These are phyloP conservation scores for Claviceps sp. DNA, from an alignment of 2,329 filamentous ascomycete species.

Conservation along the genomic window DNA sequence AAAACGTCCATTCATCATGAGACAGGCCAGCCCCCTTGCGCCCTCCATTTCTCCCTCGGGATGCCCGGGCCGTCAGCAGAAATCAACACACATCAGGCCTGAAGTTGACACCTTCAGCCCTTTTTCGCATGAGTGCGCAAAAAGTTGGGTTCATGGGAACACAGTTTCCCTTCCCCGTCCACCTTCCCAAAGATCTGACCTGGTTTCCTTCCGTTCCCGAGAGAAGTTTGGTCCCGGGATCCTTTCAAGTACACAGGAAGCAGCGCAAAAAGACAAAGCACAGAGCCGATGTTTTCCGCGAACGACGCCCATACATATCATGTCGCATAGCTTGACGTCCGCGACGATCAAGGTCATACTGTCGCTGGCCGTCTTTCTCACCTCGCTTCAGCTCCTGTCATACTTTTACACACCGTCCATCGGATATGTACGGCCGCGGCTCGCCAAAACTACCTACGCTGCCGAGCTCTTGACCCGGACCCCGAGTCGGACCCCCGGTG, in stretches of 20 bases:
- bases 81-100: too few species aligned
- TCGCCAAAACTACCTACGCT: slow-evolving; percentile 20
- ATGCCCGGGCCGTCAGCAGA: too few species aligned
- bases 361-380: not conserved
- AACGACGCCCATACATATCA: not conserved
- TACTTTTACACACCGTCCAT: not conserved
- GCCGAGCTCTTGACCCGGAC: not conserved
- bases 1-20: too few species aligned
- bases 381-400: not conserved
- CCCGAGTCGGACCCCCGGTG: not conserved
- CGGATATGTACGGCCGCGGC: slow-evolving; percentile 9
- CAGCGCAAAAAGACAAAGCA: not conserved
- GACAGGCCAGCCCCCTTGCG: too few species aligned
- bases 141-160: too few species aligned
- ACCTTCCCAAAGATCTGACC: too few species aligned
- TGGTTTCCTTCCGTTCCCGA: too few species aligned
- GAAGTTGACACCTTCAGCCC: too few species aligned
- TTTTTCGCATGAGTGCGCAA: too few species aligned
- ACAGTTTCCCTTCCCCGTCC: too few species aligned
- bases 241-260: not conserved
- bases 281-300: not conserved
- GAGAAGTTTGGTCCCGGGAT: too few species aligned
- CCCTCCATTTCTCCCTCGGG: too few species aligned
- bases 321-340: not conserved
- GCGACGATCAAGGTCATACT: not conserved